These are phyloP conservation scores for Ormosia semicastrata DNA, from an alignment of 306 rosid species.

Conservation along the genomic window DNA sequence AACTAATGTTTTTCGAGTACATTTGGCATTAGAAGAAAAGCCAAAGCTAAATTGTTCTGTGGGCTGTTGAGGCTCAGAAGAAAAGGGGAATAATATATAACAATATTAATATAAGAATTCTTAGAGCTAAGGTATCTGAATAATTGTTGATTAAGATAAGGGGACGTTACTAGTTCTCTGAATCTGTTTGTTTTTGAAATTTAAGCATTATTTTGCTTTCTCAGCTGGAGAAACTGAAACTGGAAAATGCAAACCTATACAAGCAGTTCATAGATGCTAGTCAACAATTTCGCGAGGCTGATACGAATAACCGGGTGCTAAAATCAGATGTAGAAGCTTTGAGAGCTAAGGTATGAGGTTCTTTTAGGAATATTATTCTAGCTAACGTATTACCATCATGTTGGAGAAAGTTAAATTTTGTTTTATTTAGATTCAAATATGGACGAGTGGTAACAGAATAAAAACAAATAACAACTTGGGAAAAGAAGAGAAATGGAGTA, in stretches of 20 bases:
- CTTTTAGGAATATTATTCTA: background rate
- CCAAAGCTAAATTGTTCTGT: background rate
- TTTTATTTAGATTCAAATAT: background rate
- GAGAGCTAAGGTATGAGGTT: slow-evolving; percentile 78
- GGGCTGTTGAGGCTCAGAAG: background rate
- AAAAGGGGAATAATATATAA: background rate
- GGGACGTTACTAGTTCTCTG: background rate
- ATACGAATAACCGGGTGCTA: slow-evolving; percentile 72
- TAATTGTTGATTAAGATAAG: background rate
- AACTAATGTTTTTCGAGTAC: background rate
- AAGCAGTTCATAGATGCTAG: slow-evolving; percentile 59
- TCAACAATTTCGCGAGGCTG: slow-evolving; percentile 75
- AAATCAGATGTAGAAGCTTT: slow-evolving; percentile 88
- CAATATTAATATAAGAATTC: background rate
- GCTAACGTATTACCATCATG: background rate
- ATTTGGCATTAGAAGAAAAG: background rate
- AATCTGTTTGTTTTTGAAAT: background rate
- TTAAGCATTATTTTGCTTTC: background rate
- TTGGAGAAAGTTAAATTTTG: background rate
- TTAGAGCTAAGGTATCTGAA: background rate
- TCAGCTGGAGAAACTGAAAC: slow-evolving; percentile 69
- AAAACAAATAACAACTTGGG: background rate
- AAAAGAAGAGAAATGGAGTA: background rate
- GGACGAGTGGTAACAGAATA: background rate
- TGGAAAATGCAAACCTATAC: slow-evolving; percentile 58